phyloP scores from a whole-genome alignment of 2,329 filamentous ascomycete genomes.

The Neofusicoccum sp. region DNA sequence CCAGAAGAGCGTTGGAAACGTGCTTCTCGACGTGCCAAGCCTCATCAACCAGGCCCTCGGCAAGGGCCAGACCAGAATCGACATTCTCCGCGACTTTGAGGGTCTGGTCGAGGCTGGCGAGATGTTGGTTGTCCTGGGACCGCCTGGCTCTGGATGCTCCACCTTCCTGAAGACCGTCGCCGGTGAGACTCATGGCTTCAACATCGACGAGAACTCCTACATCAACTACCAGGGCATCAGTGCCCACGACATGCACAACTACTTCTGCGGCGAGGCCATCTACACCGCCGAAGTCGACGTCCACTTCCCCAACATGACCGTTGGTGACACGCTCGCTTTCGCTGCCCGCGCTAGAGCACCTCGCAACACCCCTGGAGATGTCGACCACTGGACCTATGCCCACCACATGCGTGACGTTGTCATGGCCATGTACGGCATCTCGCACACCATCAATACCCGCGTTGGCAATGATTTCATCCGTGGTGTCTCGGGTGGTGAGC shows the following conservation, averaged over 20 bases:
- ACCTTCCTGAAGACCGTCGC: conserved; percentile 80
- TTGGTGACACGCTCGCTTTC: conserved; percentile 75
- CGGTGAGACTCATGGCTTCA: conserved; percentile 77
- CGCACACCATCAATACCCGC: conserved; percentile 66
- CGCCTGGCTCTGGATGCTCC: conserved; percentile 67
- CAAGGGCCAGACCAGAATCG: conserved; percentile 44
- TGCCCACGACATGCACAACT: conserved; percentile 69
- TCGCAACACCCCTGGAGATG: conserved; percentile 56
- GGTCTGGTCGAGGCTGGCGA: conserved; percentile 67
- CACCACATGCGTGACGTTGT: conserved; percentile 65
- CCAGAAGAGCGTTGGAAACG: conserved; percentile 51
- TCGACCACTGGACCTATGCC: conserved; percentile 55
- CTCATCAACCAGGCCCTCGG: conserved; percentile 36
- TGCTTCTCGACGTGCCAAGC: conserved; percentile 43
- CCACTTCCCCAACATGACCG: conserved; percentile 71
- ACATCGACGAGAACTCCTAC: conserved; percentile 65
- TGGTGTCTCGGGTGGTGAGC: conserved; percentile 68
- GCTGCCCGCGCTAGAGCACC: conserved; percentile 69
- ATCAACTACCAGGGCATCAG: conserved; percentile 77
- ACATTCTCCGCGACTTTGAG: conserved; percentile 67
- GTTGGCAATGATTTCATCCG: conserved; percentile 72
- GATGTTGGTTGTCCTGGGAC: conserved; percentile 70
- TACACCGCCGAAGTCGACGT: conserved; percentile 81
- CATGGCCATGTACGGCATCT: conserved; percentile 73
- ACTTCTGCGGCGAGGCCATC: conserved; percentile 77